These are phyloP conservation scores for Hygrophorus pudorinus DNA, from an alignment of 768 basidiomycete species.

Conservation along the genomic window DNA sequence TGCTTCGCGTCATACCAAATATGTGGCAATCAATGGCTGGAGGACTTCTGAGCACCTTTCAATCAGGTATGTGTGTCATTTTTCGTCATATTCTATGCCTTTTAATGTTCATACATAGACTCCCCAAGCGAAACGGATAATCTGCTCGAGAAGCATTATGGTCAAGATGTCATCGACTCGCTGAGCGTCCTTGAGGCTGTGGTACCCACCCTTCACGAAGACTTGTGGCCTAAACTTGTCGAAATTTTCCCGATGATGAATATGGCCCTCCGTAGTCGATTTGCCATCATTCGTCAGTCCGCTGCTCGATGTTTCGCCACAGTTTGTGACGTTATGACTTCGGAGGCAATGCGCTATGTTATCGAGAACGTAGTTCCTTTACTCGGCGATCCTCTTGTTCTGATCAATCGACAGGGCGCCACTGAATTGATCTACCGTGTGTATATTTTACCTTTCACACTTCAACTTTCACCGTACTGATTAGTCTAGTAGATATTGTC, in stretches of 20 bases:
- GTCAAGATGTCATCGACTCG: slow-evolving; percentile 89
- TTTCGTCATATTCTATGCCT: not conserved
- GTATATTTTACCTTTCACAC: slow-evolving; percentile 22
- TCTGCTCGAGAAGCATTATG: slow-evolving; percentile 60
- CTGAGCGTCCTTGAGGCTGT: slow-evolving; percentile 83
- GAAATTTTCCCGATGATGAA: slow-evolving; percentile 71
- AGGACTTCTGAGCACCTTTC: slow-evolving; percentile 59
- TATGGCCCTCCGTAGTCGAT: slow-evolving; percentile 73
- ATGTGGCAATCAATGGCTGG: slow-evolving; percentile 93
- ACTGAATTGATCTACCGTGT: slow-evolving; percentile 86
- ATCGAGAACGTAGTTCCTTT: slow-evolving; percentile 77
- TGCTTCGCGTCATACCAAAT: slow-evolving; percentile 78
- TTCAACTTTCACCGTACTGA: slow-evolving; percentile 7
- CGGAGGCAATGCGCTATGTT: slow-evolving; percentile 82
- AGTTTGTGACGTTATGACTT: slow-evolving; percentile 77
- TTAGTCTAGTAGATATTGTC: slow-evolving; percentile 61
- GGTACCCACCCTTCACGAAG: slow-evolving; percentile 61
- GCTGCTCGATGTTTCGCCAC: slow-evolving; percentile 84
- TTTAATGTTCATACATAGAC: slow-evolving; percentile 24
- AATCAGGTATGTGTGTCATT: slow-evolving; percentile 40
- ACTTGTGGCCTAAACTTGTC: slow-evolving; percentile 58
- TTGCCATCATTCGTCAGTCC: slow-evolving; percentile 82
- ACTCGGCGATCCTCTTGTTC: slow-evolving; percentile 65
- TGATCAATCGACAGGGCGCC: slow-evolving; percentile 78
- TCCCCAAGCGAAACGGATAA: slow-evolving; percentile 49